These are phyloP conservation scores for Tricholomella constricta DNA, from an alignment of 768 basidiomycete species.

Conservation along the genomic window DNA sequence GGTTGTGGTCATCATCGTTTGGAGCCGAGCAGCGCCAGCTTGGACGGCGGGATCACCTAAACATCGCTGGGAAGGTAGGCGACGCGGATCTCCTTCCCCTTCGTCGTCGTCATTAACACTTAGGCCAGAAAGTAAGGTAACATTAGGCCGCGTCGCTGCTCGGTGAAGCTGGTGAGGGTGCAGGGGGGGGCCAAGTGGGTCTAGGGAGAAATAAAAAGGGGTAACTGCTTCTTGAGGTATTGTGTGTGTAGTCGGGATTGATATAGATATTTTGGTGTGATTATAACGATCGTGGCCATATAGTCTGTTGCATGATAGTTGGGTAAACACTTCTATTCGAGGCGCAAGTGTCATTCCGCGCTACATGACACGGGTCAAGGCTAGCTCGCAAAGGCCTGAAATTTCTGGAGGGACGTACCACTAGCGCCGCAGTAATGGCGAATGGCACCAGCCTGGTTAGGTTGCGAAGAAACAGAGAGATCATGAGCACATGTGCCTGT, in stretches of 20 bases:
- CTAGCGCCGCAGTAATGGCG: slow-evolving; percentile 63
- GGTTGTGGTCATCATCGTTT: slow-evolving; percentile 73
- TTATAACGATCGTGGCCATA: slow-evolving; percentile 47
- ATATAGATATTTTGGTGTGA: slow-evolving; percentile 27
- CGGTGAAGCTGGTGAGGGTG: slow-evolving; percentile 16
- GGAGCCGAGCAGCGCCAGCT: slow-evolving; percentile 68
- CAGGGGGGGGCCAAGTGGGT: slow-evolving; percentile 33
- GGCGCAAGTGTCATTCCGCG: slow-evolving; percentile 85
- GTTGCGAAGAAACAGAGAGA: not conserved
- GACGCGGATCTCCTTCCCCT: slow-evolving; percentile 36
- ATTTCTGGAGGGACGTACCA: slow-evolving; percentile 46
- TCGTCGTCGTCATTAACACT: slow-evolving; percentile 21
- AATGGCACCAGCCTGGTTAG: slow-evolving; percentile 74
- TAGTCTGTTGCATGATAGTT: slow-evolving; percentile 68
- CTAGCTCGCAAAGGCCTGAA: slow-evolving; percentile 7
- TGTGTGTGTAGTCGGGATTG: slow-evolving; percentile 10
- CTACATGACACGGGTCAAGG: slow-evolving; percentile 37
- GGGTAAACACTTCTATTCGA: slow-evolving; percentile 78
- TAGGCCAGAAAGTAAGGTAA: not conserved
- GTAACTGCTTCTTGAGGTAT: slow-evolving; percentile 11
- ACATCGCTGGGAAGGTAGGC: slow-evolving; percentile 41
- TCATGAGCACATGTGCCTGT: not conserved
- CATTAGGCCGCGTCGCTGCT: not conserved
- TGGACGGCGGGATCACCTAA: slow-evolving; percentile 60
- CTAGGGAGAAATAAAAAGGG: slow-evolving; percentile 30